phyloP scores from a whole-genome alignment of 805 yeast species.

The Ogataea siamensis region DNA sequence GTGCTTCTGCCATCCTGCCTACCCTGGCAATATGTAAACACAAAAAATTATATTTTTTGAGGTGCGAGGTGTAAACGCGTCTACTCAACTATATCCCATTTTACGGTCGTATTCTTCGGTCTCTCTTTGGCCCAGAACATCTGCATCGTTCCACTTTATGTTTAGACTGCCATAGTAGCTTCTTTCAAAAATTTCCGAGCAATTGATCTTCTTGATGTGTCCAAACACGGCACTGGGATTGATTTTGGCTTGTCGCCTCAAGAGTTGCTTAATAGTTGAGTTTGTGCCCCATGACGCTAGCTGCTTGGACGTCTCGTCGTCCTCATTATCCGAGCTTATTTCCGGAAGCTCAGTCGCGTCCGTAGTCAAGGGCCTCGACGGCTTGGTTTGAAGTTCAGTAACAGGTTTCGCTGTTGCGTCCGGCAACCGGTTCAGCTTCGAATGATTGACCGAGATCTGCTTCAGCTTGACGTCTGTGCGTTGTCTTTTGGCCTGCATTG shows the following conservation, averaged over 20 bases:
- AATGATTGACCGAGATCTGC: slow-evolving; percentile 21
- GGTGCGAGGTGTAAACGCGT: slow-evolving; percentile 15
- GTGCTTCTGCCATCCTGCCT: slow-evolving; percentile 23
- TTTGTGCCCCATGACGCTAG: slow-evolving; percentile 29
- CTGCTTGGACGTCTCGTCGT: slow-evolving; percentile 17
- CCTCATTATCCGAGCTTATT: slow-evolving; percentile 26
- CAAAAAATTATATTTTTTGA: not conserved
- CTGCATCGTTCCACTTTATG: slow-evolving; percentile 26
- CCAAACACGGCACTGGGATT: slow-evolving; percentile 32
- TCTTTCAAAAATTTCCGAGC: slow-evolving; percentile 26
- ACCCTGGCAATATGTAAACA: slow-evolving; percentile 26
- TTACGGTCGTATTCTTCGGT: slow-evolving; percentile 27
- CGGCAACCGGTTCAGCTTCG: slow-evolving; percentile 16
- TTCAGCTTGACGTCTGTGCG: slow-evolving; percentile 14
- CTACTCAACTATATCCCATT: slow-evolving; percentile 28
- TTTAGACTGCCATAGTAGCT: slow-evolving; percentile 25
- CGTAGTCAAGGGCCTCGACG: not conserved
- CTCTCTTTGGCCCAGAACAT: slow-evolving; percentile 25
- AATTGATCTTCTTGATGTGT: slow-evolving; percentile 18
- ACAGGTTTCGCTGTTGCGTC: slow-evolving; percentile 3
- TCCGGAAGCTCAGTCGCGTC: slow-evolving; percentile 22
- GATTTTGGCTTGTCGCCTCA: slow-evolving; percentile 21
- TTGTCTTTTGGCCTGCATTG: slow-evolving; percentile 14
- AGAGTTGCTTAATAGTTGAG: slow-evolving; percentile 16
- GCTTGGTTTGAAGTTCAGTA: not conserved